A percentile compares a stretch with the other conserved stretches of the same genome.
Conservation (phyloP, 2,329 filamentous ascomycete species). For the Phyllachora maydis region DNA sequence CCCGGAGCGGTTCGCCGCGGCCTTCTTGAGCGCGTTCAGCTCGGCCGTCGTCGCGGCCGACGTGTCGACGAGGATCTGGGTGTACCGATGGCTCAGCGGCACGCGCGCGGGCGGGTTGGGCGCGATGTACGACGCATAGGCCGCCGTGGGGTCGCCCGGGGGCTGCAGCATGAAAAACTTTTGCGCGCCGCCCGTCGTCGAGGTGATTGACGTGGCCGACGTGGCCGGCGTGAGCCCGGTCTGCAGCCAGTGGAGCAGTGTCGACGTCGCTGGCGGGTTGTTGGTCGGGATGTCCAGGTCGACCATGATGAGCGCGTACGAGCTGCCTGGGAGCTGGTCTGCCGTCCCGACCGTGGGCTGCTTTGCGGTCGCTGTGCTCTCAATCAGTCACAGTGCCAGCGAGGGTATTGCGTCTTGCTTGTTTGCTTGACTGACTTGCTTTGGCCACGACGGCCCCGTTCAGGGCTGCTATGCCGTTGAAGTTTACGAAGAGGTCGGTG, state of each 20-base stretch:
- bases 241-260: slow-evolving; percentile 21
- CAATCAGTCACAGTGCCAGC: too few relatives aligned
- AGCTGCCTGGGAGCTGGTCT: slow-evolving; percentile 15
- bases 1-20: slow-evolving; percentile 10
- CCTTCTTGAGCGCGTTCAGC: slow-evolving; percentile 7
- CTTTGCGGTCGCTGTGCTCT: slow-evolving; percentile 13
- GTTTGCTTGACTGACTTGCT: slow-evolving; percentile 10
- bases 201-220: slow-evolving; percentile 7
- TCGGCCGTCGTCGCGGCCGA: slow-evolving; percentile 8
- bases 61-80: slow-evolving; percentile 17
- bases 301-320: slow-evolving; percentile 19
- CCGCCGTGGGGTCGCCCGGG: slow-evolving; percentile 7
- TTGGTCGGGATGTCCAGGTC: slow-evolving; percentile 25
- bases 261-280: slow-evolving; percentile 13
- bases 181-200: slow-evolving; percentile 8
- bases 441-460: slow-evolving; percentile 16
- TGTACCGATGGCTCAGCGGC: slow-evolving; percentile 18
- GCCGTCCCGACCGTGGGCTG: slow-evolving; percentile 15
- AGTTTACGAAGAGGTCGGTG: slow-evolving; percentile 2
- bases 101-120: slow-evolving; percentile 16
- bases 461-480: slow-evolving; percentile 9
- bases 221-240: slow-evolving; percentile 13
- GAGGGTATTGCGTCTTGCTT: too few relatives aligned
- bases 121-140: slow-evolving; percentile 13
- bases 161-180: slow-evolving; percentile 13